Base-by-base conservation (phyloP, 2,329 filamentous ascomycete species). In the Diatrype stigma region DNA sequence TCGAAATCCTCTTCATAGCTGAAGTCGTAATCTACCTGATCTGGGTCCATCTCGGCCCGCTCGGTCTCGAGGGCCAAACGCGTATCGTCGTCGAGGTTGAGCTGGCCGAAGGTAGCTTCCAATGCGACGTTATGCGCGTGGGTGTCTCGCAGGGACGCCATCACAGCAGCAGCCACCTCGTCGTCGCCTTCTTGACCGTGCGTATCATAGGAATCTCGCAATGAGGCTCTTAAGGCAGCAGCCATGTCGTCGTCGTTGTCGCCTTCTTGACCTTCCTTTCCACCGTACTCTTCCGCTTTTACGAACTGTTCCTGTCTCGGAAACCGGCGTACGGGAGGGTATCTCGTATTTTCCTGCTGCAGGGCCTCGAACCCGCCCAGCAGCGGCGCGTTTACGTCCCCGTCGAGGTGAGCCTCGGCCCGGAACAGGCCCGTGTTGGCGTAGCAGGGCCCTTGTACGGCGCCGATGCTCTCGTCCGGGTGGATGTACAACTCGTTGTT, bases 381-480 rank as follows among this genome's bases (percentile, higher is more conserved):
- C 5, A 85, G 67, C 2, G 77, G 79, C 42, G 62, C 63, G 1
- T 49, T 51, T 0, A 70, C 67, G 40, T 82, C 72, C 2, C 65
- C 62, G 17, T 77, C 60, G 2, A 72, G 56, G 56, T 85, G 82
- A 1, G 73, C 73, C 6, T 82, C 76, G 5, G 52, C 59, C 3
- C 75, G 67, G 58, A 73, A 83, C 2, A 82, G 64, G 1, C 68
- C 67, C 0, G 76, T 74, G 2, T 65, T 56, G 1, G 66, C 53
- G 57, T 86, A 86, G 2, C 67, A 64, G 0, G 76, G 74, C 1
- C 82, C 83, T 58, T 86, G 77, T 2, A 84, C 72, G 5, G 73
- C 78, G 26, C 82, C 82, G 26, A 84, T 65, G 6, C 72, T 71
- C 2, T 69, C 75, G 55, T 81, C 72, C 0, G 66, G 62, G 47